Conservation (phyloP, 1,284 basidiomycete genomes). For the Mycena sp. region DNA sequence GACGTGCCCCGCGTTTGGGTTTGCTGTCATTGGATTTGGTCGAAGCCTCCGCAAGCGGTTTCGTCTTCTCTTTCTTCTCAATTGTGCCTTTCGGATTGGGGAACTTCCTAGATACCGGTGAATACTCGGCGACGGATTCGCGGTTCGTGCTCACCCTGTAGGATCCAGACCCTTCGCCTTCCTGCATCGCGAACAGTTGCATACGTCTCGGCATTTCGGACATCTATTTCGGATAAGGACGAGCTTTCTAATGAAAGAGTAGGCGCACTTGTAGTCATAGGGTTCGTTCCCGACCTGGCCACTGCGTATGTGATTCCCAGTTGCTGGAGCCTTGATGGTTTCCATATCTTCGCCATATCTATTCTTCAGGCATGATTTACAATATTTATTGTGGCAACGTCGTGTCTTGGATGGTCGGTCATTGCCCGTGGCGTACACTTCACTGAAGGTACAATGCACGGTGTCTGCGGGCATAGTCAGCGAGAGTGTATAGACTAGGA, state of each 20-base stretch:
- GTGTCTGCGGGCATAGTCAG: slow-evolving; percentile 43
- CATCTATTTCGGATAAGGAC: slow-evolving; percentile 55
- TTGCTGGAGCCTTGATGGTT: slow-evolving; percentile 47
- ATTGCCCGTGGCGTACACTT: slow-evolving; percentile 33
- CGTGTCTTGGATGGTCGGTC: slow-evolving; percentile 40
- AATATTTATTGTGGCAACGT: slow-evolving; percentile 68
- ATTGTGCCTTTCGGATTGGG: slow-evolving; percentile 17
- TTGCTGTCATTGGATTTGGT: slow-evolving; percentile 28
- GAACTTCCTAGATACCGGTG: slow-evolving; percentile 28
- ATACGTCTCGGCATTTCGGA: slow-evolving; percentile 69
- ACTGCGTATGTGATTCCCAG: slow-evolving; percentile 37
- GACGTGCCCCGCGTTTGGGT: slow-evolving; percentile 32
- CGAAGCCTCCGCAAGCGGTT: neutral
- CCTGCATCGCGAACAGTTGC: slow-evolving; percentile 72
- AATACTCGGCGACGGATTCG: neutral
- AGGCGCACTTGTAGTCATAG: slow-evolving; percentile 64
- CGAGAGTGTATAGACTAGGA: slow-evolving; percentile 6
- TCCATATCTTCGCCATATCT: slow-evolving; percentile 66
- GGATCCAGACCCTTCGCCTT: slow-evolving; percentile 68
- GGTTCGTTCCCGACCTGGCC: slow-evolving; percentile 47
- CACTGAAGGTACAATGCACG: slow-evolving; percentile 59
- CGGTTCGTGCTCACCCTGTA: slow-evolving; percentile 56
- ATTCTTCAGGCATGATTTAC: slow-evolving; percentile 71
- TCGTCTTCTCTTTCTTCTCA: slow-evolving; percentile 17
- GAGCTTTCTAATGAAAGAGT: neutral